phyloP scores from a whole-genome alignment of 225 moss, liverwort and hornwort genomes.

The Bryoerythrophyllum caledonicum region DNA sequence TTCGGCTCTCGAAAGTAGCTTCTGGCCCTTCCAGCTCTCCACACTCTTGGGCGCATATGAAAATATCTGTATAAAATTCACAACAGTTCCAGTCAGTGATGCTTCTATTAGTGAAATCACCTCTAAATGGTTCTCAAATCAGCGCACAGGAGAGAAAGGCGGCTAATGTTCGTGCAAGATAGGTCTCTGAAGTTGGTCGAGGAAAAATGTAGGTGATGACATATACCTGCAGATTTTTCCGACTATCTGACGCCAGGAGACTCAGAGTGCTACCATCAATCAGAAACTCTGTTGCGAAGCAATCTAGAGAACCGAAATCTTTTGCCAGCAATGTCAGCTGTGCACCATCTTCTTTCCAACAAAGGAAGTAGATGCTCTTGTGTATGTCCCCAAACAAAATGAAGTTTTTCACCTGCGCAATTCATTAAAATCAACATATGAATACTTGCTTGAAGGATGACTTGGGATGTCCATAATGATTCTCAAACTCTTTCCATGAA shows the following conservation, averaged over 20 bases:
- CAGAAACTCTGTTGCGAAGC: conserved; percentile 93
- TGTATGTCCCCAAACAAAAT: conserved; percentile 99
- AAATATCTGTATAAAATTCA: conserved; percentile 58
- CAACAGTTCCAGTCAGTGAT: conserved; percentile 10
- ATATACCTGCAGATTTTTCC: conserved; percentile 73
- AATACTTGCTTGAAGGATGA: neutral
- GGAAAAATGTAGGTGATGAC: neutral
- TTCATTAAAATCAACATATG: conserved; percentile 5
- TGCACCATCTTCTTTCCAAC: conserved; percentile 99
- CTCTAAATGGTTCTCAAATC: no score
- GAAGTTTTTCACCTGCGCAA: conserved; percentile 81
- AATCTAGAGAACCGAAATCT: conserved; percentile 94
- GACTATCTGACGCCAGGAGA: conserved; percentile 96
- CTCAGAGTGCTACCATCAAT: conserved; percentile 98
- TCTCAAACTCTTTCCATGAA: neutral
- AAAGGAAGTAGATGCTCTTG: conserved; percentile 97
- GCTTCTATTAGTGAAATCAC: neutral
- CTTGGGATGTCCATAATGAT: neutral
- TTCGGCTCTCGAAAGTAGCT: conserved; percentile 91
- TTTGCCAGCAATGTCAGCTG: conserved; percentile 92
- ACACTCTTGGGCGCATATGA: conserved; percentile 97
- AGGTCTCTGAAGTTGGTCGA: neutral
- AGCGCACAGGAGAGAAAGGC: no score
- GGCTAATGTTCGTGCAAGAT: neutral
- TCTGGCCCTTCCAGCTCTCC: conserved; percentile 99